phyloP scores from a whole-genome alignment of 805 yeast species.

The Barnettozyma botsteinii region DNA sequence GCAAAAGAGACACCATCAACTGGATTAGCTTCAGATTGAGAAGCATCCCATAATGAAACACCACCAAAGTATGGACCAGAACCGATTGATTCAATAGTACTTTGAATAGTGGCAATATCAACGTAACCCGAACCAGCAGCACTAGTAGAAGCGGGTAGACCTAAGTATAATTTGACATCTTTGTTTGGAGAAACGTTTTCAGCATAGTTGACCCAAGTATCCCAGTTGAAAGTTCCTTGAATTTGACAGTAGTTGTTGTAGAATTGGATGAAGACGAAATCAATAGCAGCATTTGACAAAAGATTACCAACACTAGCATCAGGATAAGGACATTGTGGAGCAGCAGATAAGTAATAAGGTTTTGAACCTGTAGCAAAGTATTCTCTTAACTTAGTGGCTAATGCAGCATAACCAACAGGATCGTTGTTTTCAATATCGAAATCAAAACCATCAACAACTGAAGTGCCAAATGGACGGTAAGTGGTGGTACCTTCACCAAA shows the following conservation, averaged over 20 bases:
- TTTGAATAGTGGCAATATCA: constrained; percentile 31
- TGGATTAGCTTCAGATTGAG: constrained; percentile 52
- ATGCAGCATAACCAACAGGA: constrained; percentile 59
- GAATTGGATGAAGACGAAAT: constrained; percentile 82
- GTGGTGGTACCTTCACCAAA: constrained; percentile 55
- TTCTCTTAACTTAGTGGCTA: constrained; percentile 50
- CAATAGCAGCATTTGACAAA: constrained; percentile 55
- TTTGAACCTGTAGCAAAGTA: constrained; percentile 49
- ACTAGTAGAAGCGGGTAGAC: constrained; percentile 61
- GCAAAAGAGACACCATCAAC: constrained; percentile 41
- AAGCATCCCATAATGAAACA: constrained; percentile 87
- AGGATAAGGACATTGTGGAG: constrained; percentile 90
- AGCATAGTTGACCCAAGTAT: constrained; percentile 69
- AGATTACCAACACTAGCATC: constrained; percentile 63
- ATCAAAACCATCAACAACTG: constrained; percentile 88
- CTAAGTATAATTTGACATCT: constrained; percentile 64
- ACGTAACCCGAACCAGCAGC: constrained; percentile 61
- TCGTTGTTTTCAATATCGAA: constrained; percentile 75
- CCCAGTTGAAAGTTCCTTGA: constrained; percentile 53
- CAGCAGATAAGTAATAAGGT: constrained; percentile 72
- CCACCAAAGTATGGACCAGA: constrained; percentile 77
- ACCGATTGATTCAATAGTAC: constrained; percentile 66
- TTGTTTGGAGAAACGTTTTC: constrained; percentile 53
- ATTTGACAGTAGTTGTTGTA: constrained; percentile 78
- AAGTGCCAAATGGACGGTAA: constrained; percentile 61